A percentile compares a stretch with the other conserved stretches of the same genome.
These are phyloP conservation scores for Plasmodium vivax DNA, from an alignment of 169 alveolate species.

Conservation along the genomic window DNA sequence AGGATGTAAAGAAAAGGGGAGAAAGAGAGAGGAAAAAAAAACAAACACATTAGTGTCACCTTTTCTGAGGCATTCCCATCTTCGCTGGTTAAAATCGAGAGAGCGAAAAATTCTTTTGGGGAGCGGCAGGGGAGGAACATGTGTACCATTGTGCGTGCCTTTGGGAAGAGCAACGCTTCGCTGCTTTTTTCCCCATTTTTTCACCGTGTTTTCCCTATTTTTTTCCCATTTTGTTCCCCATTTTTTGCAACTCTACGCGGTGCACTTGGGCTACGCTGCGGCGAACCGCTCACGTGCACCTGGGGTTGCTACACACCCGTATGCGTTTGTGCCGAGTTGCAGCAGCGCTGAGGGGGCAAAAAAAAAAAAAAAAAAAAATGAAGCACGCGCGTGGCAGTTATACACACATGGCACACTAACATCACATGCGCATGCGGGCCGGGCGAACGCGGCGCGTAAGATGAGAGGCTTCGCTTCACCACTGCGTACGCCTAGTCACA, in stretches of 20 bases:
- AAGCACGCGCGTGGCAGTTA: background rate
- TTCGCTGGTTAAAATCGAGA: background rate
- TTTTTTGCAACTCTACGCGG: background rate
- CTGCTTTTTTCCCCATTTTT: background rate
- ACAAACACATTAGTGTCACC: background rate
- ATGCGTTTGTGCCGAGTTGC: background rate
- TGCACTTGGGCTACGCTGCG: background rate
- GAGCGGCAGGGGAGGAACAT: background rate
- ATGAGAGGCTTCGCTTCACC: background rate
- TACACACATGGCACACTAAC: background rate
- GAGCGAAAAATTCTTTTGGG: background rate
- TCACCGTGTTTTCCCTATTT: no score
- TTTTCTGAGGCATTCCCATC: background rate
- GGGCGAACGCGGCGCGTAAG: background rate
- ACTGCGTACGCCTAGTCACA: no score
- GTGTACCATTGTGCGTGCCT: background rate
- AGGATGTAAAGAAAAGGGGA: background rate
- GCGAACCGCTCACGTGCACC: background rate
- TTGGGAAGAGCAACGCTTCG: background rate
- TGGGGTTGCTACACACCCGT: background rate
- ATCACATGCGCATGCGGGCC: background rate
- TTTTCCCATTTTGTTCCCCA: background rate
- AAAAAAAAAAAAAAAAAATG: background rate
- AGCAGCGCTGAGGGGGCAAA: background rate
- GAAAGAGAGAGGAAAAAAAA: background rate